Percentiles rank a stretch among this genome's conserved stretches.
Conservation (phyloP, 441 rosid species). For the Capsella rubella region DNA sequence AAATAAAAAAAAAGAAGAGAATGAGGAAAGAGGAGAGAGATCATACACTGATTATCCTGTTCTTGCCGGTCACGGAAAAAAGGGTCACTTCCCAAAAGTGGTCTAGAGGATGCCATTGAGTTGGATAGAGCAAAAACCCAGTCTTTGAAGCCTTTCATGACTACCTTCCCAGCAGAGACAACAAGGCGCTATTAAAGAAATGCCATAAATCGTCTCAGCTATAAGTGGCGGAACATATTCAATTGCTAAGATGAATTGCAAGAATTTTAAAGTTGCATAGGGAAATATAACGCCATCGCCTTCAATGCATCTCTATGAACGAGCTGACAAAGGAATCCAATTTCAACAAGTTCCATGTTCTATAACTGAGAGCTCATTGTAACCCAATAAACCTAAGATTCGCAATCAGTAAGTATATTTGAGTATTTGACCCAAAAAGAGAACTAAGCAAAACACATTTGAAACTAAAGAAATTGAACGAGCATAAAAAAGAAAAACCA, state of each 20-base stretch:
- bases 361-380: background rate
- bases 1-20: background rate
- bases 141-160: constrained; percentile 83
- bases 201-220: background rate
- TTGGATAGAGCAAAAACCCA: constrained; percentile 75
- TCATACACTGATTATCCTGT: constrained; percentile 52
- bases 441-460: constrained; percentile 12
- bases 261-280: background rate
- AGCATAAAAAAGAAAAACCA: background rate
- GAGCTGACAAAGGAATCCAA: constrained; percentile 12
- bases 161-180: constrained; percentile 20
- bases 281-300: constrained; percentile 10
- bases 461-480: background rate
- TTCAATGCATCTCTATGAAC: constrained; percentile 14
- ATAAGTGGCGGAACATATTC: background rate
- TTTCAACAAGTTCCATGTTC: background rate
- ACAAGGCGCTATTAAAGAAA: background rate
- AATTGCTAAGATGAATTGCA: constrained; percentile 1
- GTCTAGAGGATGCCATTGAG: constrained; percentile 69
- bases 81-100: constrained; percentile 58
- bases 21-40: constrained; percentile 7
- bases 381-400: constrained; percentile 18
- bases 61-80: constrained; percentile 50
- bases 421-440: background rate
- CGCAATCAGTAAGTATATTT: background rate